Evolutionary conservation across 352 stramenopile genomes (phyloP).

Genomic region (Blastocystis sp.): DNA sequence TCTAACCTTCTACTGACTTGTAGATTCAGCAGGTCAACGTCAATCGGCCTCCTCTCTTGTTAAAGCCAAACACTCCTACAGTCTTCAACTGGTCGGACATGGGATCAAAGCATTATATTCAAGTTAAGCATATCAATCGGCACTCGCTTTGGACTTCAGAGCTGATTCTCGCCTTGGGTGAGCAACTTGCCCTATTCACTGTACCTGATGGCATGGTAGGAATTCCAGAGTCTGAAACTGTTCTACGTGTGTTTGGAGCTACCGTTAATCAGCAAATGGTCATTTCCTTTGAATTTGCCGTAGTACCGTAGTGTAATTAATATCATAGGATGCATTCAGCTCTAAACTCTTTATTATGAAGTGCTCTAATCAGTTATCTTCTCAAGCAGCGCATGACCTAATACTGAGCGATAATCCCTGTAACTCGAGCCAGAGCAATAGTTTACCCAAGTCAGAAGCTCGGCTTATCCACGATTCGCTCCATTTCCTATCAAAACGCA

Average conservation of each 20-base stretch:
- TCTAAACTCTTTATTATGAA: not conserved
- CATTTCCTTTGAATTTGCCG: slow-evolving; percentile 14
- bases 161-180: not conserved
- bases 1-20: not conserved
- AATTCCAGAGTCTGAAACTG: not conserved
- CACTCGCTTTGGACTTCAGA: slow-evolving; percentile 14
- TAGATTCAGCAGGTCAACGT: not conserved
- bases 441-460: not conserved
- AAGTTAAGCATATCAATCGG: not conserved
- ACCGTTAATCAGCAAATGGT: not conserved
- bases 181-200: not conserved
- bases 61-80: not conserved
- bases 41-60: not conserved
- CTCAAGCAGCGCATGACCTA: not conserved
- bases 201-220: not conserved
- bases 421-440: not conserved
- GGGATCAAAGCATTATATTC: not conserved
- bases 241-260: not conserved
- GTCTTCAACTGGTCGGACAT: slow-evolving; percentile 2
- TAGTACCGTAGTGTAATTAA: not conserved
- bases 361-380: not conserved
- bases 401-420: not conserved
- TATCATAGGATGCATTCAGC: slow-evolving; percentile 13
- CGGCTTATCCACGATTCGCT: not conserved
- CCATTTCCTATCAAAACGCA: not conserved